A percentile compares a stretch with the other conserved stretches of the same genome.
Evolutionary conservation across 78 protist species (phyloP).

Genomic region (Diacronema lutheri): DNA sequence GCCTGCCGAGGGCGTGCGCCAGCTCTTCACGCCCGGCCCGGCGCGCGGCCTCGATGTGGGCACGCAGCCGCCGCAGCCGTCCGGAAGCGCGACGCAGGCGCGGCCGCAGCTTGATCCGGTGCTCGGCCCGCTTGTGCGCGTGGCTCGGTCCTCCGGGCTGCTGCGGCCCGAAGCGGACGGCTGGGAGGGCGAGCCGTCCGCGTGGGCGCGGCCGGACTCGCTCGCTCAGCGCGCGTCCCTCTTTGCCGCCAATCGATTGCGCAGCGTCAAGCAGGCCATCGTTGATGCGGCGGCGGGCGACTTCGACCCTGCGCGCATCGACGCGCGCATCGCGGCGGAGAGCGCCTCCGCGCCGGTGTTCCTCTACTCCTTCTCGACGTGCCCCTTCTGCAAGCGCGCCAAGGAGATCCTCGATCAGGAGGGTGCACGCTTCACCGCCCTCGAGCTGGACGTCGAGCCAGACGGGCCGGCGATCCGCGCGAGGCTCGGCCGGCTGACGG

Average conservation of each 20-base stretch:
- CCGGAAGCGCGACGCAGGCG: no score
- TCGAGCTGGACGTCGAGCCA: slow-evolving; percentile 12
- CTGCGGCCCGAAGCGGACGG: not conserved
- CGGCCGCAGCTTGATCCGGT: no score
- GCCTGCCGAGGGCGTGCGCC: not conserved
- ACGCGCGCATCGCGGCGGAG: not conserved
- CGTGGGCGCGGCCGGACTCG: not conserved
- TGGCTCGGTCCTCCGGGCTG: no score
- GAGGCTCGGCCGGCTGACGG: not conserved
- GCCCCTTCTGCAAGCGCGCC: slow-evolving; percentile 6
- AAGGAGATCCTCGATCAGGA: not conserved
- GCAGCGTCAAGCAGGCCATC: not conserved
- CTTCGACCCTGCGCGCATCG: not conserved
- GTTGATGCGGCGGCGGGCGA: slow-evolving; percentile 1
- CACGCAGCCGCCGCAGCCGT: no score
- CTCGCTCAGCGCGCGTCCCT: not conserved
- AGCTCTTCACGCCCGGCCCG: not conserved
- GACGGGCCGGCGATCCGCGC: slow-evolving; percentile 12
- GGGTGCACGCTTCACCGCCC: not conserved
- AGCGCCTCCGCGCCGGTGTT: not conserved
- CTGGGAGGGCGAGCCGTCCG: not conserved
- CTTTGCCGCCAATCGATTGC: not conserved
- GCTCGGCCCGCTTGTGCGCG: no score
- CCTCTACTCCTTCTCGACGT: not conserved
- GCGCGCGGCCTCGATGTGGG: not conserved